A percentile compares a stretch with the other conserved stretches of the same genome.
phyloP scores from a whole-genome alignment of 345 rosid genomes.

The Microthlaspi erraticum region DNA sequence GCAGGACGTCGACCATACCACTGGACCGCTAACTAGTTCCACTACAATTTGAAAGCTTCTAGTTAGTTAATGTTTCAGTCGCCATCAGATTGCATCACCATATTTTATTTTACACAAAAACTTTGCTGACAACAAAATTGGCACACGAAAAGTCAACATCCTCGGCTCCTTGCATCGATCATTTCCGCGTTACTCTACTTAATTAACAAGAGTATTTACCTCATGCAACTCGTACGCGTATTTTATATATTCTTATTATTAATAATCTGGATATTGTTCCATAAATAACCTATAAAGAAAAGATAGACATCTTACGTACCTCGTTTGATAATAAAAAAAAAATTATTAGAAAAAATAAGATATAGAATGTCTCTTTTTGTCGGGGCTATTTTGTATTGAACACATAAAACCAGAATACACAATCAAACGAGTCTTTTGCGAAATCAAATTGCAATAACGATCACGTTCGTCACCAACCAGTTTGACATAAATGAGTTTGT shows the following conservation, averaged over 20 bases:
- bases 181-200: background rate
- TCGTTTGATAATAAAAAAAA: no score
- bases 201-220: background rate
- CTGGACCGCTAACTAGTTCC: slow-evolving; percentile 19
- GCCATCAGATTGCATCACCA: slow-evolving; percentile 20
- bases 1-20: background rate
- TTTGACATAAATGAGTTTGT: slow-evolving; percentile 34
- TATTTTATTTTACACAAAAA: background rate
- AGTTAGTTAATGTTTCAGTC: background rate
- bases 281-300: no score
- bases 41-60: slow-evolving; percentile 14
- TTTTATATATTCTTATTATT: background rate
- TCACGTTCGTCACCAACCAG: slow-evolving; percentile 32
- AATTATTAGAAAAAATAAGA: no score
- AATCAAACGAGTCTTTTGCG: no score
- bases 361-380: no score
- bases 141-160: slow-evolving; percentile 28
- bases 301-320: no score
- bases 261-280: no score
- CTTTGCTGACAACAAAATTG: background rate
- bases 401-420: no score
- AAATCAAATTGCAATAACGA: slow-evolving; percentile 20
- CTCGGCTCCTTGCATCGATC: slow-evolving; percentile 30
- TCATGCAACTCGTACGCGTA: slow-evolving; percentile 1
- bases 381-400: no score